A percentile compares a stretch with the other conserved stretches of the same genome.
Evolutionary conservation across 257 asterid species (phyloP).

Genomic region (Paulownia fortunei): DNA sequence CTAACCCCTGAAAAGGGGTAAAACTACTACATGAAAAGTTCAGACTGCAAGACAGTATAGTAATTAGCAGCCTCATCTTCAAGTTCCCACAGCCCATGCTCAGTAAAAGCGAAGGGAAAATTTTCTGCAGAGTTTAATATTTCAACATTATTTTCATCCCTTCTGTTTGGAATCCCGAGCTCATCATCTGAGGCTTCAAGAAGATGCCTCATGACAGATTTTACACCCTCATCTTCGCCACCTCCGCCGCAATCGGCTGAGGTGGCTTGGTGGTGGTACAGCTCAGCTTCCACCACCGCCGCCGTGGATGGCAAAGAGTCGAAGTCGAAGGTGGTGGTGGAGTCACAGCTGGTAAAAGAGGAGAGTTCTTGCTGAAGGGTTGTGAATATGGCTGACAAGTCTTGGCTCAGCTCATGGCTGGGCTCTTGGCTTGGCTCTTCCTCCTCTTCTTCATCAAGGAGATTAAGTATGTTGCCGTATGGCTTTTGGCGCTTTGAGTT

Average conservation of each 20-base stretch:
- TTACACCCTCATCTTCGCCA: constrained; percentile 46
- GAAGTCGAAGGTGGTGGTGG: constrained; percentile 31
- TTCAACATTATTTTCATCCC: constrained; percentile 24
- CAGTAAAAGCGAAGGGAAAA: constrained; percentile 6
- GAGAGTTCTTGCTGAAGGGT: constrained; percentile 71
- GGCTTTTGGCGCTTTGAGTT: constrained; percentile 64
- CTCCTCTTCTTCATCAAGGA: constrained; percentile 65
- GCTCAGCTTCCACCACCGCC: constrained; percentile 28
- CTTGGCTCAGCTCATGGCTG: constrained; percentile 44
- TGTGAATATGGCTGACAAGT: constrained; percentile 63
- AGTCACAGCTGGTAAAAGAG: constrained; percentile 33
- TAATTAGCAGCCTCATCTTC: constrained; percentile 68
- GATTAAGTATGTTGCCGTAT: constrained; percentile 52
- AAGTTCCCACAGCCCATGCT: constrained; percentile 58
- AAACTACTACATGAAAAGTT: constrained; percentile 50
- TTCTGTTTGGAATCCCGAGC: constrained; percentile 59
- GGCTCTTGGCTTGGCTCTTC: constrained; percentile 40
- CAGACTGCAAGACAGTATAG: constrained; percentile 53
- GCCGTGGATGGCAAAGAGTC: constrained; percentile 23
- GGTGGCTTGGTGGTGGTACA: constrained; percentile 8
- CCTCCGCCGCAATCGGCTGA: constrained; percentile 26
- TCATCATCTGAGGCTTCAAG: constrained; percentile 76
- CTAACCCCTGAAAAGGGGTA: constrained; percentile 31
- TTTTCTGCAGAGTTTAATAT: constrained; percentile 7
- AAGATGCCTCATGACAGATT: constrained; percentile 74